These are phyloP conservation scores for Musa acuminata DNA, from an alignment of 176 grass and related monocot species.

Conservation along the genomic window DNA sequence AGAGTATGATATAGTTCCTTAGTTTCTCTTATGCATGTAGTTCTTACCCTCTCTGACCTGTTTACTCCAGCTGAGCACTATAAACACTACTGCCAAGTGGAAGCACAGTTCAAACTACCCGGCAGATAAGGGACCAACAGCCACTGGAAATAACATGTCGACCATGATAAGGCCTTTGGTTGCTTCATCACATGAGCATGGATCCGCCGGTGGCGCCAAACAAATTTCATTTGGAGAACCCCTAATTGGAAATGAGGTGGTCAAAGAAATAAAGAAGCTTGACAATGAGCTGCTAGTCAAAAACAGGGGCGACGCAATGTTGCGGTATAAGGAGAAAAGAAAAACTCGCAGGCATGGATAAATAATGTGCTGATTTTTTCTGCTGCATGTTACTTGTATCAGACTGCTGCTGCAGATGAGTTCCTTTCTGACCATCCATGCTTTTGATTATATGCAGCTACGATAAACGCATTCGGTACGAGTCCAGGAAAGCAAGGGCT, in stretches of 20 bases:
- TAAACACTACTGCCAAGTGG: constrained; percentile 27
- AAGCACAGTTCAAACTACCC: constrained; percentile 37
- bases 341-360: constrained; percentile 65
- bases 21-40: not conserved
- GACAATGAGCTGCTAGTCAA: constrained; percentile 50
- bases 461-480: constrained; percentile 12
- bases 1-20: too few relatives aligned
- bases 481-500: constrained; percentile 20
- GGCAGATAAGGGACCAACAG: constrained; percentile 35
- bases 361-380: too few relatives aligned
- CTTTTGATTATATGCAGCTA: not conserved
- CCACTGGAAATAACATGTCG: constrained; percentile 31
- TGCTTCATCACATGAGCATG: constrained; percentile 30
- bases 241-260: constrained; percentile 9
- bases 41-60: not conserved
- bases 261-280: constrained; percentile 33
- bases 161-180: not conserved
- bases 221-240: constrained; percentile 72
- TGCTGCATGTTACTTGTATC: too few relatives aligned
- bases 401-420: too few relatives aligned
- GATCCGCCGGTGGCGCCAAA: constrained; percentile 19
- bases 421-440: not conserved
- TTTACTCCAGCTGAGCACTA: constrained; percentile 36
- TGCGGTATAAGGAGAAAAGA: constrained; percentile 80
- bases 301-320: constrained; percentile 74